phyloP scores from a whole-genome alignment of 257 asterid species.

The Nicotiana tomentosiformis region DNA sequence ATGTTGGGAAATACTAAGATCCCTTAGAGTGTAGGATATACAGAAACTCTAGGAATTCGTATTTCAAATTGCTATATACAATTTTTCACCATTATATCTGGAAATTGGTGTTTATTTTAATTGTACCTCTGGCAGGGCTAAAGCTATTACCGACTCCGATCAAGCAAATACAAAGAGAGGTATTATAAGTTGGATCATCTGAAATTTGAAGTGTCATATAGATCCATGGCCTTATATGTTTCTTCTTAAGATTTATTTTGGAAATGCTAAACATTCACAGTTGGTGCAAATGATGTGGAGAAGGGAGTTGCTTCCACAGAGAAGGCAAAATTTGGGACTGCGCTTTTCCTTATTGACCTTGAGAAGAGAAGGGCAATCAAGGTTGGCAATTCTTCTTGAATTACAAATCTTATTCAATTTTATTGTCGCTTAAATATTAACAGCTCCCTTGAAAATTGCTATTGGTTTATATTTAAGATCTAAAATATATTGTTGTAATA shows the following conservation, averaged over 20 bases:
- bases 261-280: slow-evolving; percentile 2
- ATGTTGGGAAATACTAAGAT: background rate
- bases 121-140: slow-evolving; percentile 17
- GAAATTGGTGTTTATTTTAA: background rate
- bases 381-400: slow-evolving; percentile 32
- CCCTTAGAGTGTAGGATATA: background rate
- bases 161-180: background rate
- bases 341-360: slow-evolving; percentile 66
- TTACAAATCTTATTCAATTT: background rate
- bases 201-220: background rate
- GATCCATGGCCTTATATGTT: background rate
- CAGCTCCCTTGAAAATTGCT: background rate
- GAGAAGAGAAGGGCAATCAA: slow-evolving; percentile 77
- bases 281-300: slow-evolving; percentile 33
- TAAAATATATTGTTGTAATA: background rate
- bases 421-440: background rate
- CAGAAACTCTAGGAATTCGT: background rate
- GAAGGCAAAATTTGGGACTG: slow-evolving; percentile 79
- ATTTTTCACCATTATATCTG: background rate
- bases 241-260: background rate
- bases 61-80: background rate
- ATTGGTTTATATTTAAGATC: no score
- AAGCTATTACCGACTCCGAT: background rate
- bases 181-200: background rate
- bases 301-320: slow-evolving; percentile 28